Evolutionary conservation across 2,329 filamentous ascomycete genomes (phyloP), one percentile per base, ranked within the genome.

Genomic region (Phaeosphaeria sp.): DNA sequence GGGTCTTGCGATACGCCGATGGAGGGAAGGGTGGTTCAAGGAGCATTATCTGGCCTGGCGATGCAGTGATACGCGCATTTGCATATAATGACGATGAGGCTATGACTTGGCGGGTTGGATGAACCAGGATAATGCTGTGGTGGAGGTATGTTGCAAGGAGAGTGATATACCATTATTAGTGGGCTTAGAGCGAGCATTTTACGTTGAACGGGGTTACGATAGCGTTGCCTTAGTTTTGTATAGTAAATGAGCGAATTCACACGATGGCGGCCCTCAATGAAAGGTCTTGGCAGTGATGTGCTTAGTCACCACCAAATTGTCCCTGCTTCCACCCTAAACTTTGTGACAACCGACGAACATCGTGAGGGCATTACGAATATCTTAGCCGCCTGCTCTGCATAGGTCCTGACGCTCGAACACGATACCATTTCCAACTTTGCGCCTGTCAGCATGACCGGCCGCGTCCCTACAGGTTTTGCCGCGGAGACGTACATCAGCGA

Each of bases 401-500:
- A n/a, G 39, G 20, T 42, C 17, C 17, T n/a, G n/a, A 7, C 15
- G 1, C 17, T 44, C 42, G 9, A 44, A 46, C 7, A 25, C 4
- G 4, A 27, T 10, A 6, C 44, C 10, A 20, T 7, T 17, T 17
- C 6, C 44, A 46, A 3, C 3, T 36, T 6, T 23, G n/a, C 30
- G 13, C 47, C 11, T 42, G n/a, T 27, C 9, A 47, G 11, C 41
- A 72, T 76, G 69, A 60, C 66, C 20, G 66, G 81, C 55, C 77
- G 76, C 58, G 80, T 84, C 11, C 81, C 82, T 2, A 97, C 95
- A 0, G 95, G 95, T 11, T 90, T 87, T 69, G 95, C 95, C 1
- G 86, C 95, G 67, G 94, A 99, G 78, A 93, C 91, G 0, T 91
- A 87, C 66, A 87, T 99, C 63, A 96, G 92, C 76, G 95, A 98